Evolutionary conservation across 2,329 filamentous ascomycete genomes (phyloP).

Genomic region (Rutstroemia sp.): DNA sequence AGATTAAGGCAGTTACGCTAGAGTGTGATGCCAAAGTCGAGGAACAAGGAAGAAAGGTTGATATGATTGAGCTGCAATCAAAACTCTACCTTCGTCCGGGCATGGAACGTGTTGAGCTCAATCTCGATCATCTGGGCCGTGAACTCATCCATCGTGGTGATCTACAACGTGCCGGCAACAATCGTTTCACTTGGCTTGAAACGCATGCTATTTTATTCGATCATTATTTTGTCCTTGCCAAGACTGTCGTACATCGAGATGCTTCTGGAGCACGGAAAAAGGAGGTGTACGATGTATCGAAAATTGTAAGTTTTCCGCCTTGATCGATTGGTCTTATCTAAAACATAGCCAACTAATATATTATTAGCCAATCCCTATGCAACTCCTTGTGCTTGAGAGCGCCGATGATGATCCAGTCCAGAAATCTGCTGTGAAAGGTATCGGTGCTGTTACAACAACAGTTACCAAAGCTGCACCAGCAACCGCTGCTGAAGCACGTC

Average conservation of each 20-base stretch:
- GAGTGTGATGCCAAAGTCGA: constrained; percentile 91
- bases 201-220: constrained; percentile 92
- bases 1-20: constrained; percentile 80
- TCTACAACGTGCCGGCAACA: constrained; percentile 79
- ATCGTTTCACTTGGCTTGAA: constrained; percentile 87
- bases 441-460: constrained; percentile 55
- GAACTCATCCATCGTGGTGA: constrained; percentile 86
- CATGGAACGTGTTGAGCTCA: constrained; percentile 80
- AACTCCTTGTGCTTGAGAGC: constrained; percentile 84
- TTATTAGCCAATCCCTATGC: constrained; percentile 92
- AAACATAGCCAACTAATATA: no score
- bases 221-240: constrained; percentile 90
- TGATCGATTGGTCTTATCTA: no score
- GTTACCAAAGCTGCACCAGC: constrained; percentile 53
- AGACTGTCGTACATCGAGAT: constrained; percentile 62
- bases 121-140: constrained; percentile 88
- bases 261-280: constrained; percentile 66
- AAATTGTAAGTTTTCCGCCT: constrained; percentile 53
- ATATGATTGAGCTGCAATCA: constrained; percentile 73
- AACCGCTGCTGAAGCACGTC: constrained; percentile 49
- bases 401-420: constrained; percentile 86
- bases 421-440: constrained; percentile 54
- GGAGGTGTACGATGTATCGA: constrained; percentile 83
- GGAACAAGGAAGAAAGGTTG: constrained; percentile 85
- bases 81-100: constrained; percentile 81